These are phyloP conservation scores for Francoa sonchifolia DNA, from an alignment of 441 rosid species.

Conservation along the genomic window DNA sequence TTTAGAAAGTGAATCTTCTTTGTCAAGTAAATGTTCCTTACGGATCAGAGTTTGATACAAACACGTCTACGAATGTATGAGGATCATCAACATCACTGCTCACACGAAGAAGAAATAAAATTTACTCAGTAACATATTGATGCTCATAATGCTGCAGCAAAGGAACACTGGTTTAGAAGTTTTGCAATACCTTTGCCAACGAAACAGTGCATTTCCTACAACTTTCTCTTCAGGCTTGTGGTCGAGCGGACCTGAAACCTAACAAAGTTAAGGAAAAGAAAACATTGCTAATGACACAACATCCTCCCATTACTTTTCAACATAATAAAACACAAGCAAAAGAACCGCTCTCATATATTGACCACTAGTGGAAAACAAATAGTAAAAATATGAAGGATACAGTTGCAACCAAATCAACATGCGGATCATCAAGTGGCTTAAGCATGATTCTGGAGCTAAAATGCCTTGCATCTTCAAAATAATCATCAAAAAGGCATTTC, in stretches of 20 bases:
- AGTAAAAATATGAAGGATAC: conserved; percentile 37
- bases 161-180: neutral
- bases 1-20: neutral
- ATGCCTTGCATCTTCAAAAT: conserved; percentile 65
- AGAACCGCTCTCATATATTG: no score
- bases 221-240: conserved; percentile 44
- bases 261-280: conserved; percentile 20
- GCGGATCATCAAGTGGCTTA: conserved; percentile 89
- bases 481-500: conserved; percentile 75
- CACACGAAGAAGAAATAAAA: conserved; percentile 6
- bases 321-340: neutral
- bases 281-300: no score
- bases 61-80: conserved; percentile 75
- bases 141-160: no score
- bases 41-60: conserved; percentile 68
- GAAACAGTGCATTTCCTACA: conserved; percentile 65
- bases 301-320: neutral
- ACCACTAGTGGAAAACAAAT: neutral
- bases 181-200: conserved; percentile 63
- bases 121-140: no score
- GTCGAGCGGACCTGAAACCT: conserved; percentile 68
- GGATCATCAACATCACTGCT: conserved; percentile 78
- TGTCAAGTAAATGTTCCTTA: conserved; percentile 23
- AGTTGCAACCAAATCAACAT: conserved; percentile 80
- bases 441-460: conserved; percentile 59